A percentile compares a stretch with the other conserved stretches of the same genome.
Evolutionary conservation across 78 protist genomes (phyloP).

Genomic region (Dictyostelium capitatum): DNA sequence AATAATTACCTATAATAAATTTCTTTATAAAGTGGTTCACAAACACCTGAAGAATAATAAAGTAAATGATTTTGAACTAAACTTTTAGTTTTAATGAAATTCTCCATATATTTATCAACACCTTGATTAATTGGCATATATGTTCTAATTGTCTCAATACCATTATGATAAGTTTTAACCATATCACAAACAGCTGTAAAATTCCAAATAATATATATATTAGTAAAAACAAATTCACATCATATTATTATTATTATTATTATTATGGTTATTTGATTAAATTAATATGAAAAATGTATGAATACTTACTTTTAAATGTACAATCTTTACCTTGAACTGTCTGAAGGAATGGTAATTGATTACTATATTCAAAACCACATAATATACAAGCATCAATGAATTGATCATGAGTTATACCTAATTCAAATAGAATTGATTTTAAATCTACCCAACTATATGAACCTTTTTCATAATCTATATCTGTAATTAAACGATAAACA

Average conservation of each 20-base stretch:
- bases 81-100: conserved; percentile 51
- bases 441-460: conserved; percentile 65
- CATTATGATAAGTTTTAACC: conserved; percentile 55
- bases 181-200: conserved; percentile 41
- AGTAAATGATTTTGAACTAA: conserved; percentile 54
- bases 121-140: not conserved
- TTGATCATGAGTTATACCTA: conserved; percentile 68
- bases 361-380: conserved; percentile 66
- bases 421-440: conserved; percentile 37
- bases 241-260: not conserved
- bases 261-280: too few relatives aligned
- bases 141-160: conserved; percentile 29
- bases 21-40: conserved; percentile 72
- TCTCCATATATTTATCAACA: conserved; percentile 45
- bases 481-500: conserved; percentile 64
- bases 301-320: conserved; percentile 16
- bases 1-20: conserved; percentile 36
- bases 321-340: conserved; percentile 7
- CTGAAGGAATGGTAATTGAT: not conserved
- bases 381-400: conserved; percentile 68
- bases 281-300: too few relatives aligned
- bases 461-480: conserved; percentile 79
- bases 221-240: too few relatives aligned
- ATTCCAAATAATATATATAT: not conserved
- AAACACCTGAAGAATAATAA: conserved; percentile 18